Conservation (phyloP, 306 rosid species). For the Vachellia pachyceras region DNA sequence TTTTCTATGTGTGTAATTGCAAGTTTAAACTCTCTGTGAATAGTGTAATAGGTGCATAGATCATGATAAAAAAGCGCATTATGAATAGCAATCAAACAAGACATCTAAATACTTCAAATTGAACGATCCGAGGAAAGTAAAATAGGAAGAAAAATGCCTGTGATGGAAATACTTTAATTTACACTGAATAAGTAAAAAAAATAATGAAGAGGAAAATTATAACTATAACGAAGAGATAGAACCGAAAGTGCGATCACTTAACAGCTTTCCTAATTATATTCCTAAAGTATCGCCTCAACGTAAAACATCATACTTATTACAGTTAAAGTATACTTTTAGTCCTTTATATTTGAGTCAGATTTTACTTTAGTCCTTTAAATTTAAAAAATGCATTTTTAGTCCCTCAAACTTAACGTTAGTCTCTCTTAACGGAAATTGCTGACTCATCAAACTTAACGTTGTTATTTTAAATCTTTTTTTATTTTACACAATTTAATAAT, state of each 20-base stretch:
- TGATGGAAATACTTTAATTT: neutral
- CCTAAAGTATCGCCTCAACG: neutral
- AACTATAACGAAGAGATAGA: neutral
- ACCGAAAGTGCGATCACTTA: neutral
- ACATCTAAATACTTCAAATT: neutral
- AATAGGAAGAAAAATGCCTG: neutral
- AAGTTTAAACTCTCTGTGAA: too few species aligned
- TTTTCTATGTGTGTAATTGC: too few species aligned
- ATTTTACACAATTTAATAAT: too few species aligned
- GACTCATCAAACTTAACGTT: too few species aligned
- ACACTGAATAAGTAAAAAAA: neutral
- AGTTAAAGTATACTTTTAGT: too few species aligned
- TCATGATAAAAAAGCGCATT: neutral
- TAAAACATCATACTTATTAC: neutral
- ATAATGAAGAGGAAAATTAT: neutral
- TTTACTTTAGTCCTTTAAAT: too few species aligned
- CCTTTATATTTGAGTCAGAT: too few species aligned
- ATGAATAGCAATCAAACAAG: neutral
- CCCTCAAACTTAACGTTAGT: too few species aligned
- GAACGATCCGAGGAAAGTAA: neutral
- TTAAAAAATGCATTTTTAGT: too few species aligned
- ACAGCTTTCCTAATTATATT: neutral
- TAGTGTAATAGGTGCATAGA: too few species aligned
- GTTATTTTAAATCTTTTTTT: too few species aligned
- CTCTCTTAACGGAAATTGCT: too few species aligned